Conservation (phyloP, 2,329 filamentous ascomycete genomes). For the Metarhizium guizhouense region DNA sequence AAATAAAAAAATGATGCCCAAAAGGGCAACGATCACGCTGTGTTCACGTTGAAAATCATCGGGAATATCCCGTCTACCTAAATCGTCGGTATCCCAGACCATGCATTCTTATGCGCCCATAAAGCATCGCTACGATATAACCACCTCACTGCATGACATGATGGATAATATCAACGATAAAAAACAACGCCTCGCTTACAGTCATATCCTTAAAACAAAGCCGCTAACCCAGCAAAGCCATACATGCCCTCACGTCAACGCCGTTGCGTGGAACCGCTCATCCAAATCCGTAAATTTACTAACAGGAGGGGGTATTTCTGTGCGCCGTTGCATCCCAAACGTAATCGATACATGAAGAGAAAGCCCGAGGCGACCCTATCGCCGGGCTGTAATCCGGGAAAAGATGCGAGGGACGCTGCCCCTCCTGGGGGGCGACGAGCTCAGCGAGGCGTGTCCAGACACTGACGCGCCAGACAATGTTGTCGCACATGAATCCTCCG, state of each 20-base stretch:
- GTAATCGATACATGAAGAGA: background rate
- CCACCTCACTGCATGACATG: background rate
- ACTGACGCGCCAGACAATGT: conserved; percentile 2
- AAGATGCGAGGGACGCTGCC: conserved; percentile 7
- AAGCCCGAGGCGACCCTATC: background rate
- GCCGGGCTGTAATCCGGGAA: conserved; percentile 6
- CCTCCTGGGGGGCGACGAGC: conserved; percentile 7
- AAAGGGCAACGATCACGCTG: background rate
- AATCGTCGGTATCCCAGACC: background rate
- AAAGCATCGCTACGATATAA: background rate
- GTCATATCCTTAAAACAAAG: background rate
- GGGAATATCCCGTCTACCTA: background rate
- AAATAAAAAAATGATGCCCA: background rate
- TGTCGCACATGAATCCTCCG: conserved; percentile 5
- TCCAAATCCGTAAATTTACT: background rate
- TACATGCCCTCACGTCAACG: background rate
- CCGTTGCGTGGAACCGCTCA: background rate
- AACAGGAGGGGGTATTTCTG: background rate
- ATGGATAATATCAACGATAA: background rate
- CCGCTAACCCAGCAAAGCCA: background rate
- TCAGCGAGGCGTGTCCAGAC: conserved; percentile 6
- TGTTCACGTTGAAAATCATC: background rate
- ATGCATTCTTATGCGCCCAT: background rate
- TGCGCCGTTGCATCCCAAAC: background rate
- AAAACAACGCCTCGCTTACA: background rate